Percentiles rank a stretch among this genome's conserved stretches.
These are phyloP conservation scores for Carex myosuroides DNA, from an alignment of 176 grass and related monocot species.

Conservation along the genomic window DNA sequence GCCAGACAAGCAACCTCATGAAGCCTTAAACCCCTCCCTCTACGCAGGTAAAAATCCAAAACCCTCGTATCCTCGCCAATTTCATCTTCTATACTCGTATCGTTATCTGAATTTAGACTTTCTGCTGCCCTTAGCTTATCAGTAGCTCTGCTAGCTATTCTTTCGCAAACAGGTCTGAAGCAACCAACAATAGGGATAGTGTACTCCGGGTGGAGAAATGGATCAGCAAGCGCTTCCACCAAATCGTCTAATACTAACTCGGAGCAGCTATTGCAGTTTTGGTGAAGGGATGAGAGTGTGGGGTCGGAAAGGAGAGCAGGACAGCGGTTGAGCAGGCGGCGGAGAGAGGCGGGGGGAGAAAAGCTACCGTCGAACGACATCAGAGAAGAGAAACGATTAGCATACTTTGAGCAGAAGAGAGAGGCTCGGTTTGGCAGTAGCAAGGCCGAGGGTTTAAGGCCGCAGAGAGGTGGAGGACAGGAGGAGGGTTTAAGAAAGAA, in stretches of 20 bases:
- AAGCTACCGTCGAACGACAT: conserved; percentile 81
- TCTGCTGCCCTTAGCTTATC: conserved; percentile 35
- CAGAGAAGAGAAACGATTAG: neutral
- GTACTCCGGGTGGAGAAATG: conserved; percentile 70
- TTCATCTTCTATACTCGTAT: conserved; percentile 41
- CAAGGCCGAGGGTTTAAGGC: conserved; percentile 65
- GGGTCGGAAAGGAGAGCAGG: neutral
- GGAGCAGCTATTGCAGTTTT: neutral
- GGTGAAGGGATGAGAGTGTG: conserved; percentile 32
- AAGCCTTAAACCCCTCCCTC: conserved; percentile 63
- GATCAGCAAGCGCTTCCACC: conserved; percentile 53
- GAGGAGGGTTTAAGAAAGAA: neutral
- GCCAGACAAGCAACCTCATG: conserved; percentile 69
- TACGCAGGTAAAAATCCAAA: conserved; percentile 71
- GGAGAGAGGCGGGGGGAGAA: conserved; percentile 37
- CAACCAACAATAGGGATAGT: conserved; percentile 70
- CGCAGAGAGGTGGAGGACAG: neutral
- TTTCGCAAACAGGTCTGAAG: conserved; percentile 54
- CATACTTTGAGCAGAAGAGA: neutral
- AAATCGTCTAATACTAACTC: conserved; percentile 37
- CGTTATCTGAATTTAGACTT: conserved; percentile 29
- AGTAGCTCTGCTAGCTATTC: conserved; percentile 35
- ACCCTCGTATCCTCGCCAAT: conserved; percentile 44
- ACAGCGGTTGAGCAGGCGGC: conserved; percentile 53
- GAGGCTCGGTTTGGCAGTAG: too few relatives aligned